phyloP scores from a whole-genome alignment of 768 basidiomycete species.

The Gelatoporia subvermispora region DNA sequence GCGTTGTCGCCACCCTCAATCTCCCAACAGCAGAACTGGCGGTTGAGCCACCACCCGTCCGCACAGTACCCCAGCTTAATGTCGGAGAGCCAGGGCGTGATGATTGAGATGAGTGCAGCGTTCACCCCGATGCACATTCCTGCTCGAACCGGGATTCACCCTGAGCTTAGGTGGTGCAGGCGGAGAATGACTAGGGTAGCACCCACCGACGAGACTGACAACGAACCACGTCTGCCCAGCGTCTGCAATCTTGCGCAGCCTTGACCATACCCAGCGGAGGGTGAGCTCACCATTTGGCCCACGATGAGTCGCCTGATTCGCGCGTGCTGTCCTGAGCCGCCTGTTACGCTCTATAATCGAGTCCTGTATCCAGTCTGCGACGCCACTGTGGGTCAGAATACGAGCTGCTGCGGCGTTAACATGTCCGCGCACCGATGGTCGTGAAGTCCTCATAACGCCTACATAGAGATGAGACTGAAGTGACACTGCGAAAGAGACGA shows the following conservation, averaged over 20 bases:
- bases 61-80: constrained; percentile 96
- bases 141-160: constrained; percentile 28
- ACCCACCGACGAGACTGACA: constrained; percentile 76
- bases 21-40: constrained; percentile 98
- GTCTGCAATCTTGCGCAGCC: constrained; percentile 52
- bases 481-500: background rate
- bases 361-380: constrained; percentile 93
- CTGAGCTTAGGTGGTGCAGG: too few relatives aligned
- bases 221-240: constrained; percentile 92
- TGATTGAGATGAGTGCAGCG: constrained; percentile 91
- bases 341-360: constrained; percentile 83
- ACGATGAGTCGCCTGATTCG: constrained; percentile 36
- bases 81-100: constrained; percentile 96
- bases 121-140: constrained; percentile 90
- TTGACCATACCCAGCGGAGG: constrained; percentile 55
- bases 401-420: constrained; percentile 5
- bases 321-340: constrained; percentile 58
- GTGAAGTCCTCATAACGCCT: constrained; percentile 95
- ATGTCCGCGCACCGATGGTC: constrained; percentile 68
- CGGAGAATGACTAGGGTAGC: background rate
- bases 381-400: constrained; percentile 3
- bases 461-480: background rate
- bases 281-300: constrained; percentile 49
- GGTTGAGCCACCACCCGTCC: constrained; percentile 98
- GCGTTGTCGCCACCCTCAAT: constrained; percentile 77